Evolutionary conservation across 2,329 filamentous ascomycete species (phyloP), one percentile per base, ranked within the genome.

Genomic region (Parastagonospora avenae): DNA sequence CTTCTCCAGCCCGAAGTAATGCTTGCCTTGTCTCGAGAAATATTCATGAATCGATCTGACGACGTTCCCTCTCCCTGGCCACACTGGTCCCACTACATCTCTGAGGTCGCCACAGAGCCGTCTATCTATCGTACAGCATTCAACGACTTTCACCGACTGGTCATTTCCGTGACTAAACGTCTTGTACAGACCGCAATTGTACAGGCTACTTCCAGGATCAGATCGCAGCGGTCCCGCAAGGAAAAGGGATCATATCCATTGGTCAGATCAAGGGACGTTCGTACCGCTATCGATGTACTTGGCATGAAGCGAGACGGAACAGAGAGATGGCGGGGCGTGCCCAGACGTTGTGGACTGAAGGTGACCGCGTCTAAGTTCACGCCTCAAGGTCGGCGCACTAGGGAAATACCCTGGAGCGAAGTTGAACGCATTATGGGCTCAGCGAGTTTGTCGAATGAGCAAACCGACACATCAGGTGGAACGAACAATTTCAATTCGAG

Each of bases 61-160:
- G 57, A 50, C 10, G 44, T 65, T 11, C 46, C 62, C 8, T 67
- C 66, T 50, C 67, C 61, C 4, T 68, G 61, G 59, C 59, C 59
- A 10, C 66, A 73, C 37, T 63, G 77, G 76, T 60, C 59, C 8
- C 57, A 62, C 30, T 63, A 64, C 16, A 55, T 46, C 4, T 63
- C 63, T 1, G 66, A 67, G 8, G 47, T 63, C 15, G 55, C 62
- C 7, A 42, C 46, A 48, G 77, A 77, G 2, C 92, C 92, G 0
- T 85, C 88, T 0, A 83, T 96, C 16, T 86, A 88, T 59, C 83
- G 86, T 6, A 92, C 90, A 1, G 86, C 89, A 0, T 80, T 95
- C n/a, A 80, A 84, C 4, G 90, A 94, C 60, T 87, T 96, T 38
- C 81, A 92, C 63, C 82, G 83, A 8, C 72, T 96, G 2, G 78